phyloP scores from a whole-genome alignment of 768 basidiomycete species.

The Lactifluus subvellereus region DNA sequence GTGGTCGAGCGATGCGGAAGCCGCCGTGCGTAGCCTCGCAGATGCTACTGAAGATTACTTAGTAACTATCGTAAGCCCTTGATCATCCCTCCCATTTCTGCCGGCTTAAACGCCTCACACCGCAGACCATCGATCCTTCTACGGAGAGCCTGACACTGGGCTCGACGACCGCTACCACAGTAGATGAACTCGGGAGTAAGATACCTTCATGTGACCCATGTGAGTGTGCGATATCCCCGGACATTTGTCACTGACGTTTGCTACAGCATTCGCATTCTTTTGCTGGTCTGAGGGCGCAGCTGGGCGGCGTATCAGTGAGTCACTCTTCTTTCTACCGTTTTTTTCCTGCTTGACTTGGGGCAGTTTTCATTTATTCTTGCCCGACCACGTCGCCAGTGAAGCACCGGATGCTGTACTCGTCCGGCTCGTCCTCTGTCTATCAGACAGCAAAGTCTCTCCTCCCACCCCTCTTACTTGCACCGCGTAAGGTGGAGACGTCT shows the following conservation, averaged over 20 bases:
- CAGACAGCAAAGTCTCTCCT: constrained; percentile 50
- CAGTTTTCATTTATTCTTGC: constrained; percentile 91
- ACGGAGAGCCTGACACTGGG: constrained; percentile 53
- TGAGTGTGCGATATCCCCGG: constrained; percentile 26
- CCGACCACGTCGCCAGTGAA: constrained; percentile 77
- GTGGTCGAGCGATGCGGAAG: constrained; percentile 62
- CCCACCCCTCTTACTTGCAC: constrained; percentile 37
- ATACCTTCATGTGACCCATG: constrained; percentile 58
- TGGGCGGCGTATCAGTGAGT: constrained; percentile 56
- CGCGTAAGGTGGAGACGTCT: constrained; percentile 77
- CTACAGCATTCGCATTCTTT: constrained; percentile 54
- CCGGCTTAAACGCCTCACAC: not conserved
- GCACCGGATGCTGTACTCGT: constrained; percentile 85
- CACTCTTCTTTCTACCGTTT: not conserved
- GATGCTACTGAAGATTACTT: constrained; percentile 44
- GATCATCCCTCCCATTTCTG: not conserved
- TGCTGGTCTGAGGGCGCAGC: constrained; percentile 52
- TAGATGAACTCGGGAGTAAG: constrained; percentile 41
- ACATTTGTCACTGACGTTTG: constrained; percentile 13
- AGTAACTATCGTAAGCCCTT: constrained; percentile 55
- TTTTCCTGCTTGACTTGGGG: constrained; percentile 1
- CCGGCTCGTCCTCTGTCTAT: constrained; percentile 53
- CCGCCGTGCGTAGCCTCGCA: constrained; percentile 56
- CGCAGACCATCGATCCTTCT: constrained; percentile 59
- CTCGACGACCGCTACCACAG: constrained; percentile 36